Conservation (phyloP, 2,329 filamentous ascomycete species). For the Colletotrichum aenigma region DNA sequence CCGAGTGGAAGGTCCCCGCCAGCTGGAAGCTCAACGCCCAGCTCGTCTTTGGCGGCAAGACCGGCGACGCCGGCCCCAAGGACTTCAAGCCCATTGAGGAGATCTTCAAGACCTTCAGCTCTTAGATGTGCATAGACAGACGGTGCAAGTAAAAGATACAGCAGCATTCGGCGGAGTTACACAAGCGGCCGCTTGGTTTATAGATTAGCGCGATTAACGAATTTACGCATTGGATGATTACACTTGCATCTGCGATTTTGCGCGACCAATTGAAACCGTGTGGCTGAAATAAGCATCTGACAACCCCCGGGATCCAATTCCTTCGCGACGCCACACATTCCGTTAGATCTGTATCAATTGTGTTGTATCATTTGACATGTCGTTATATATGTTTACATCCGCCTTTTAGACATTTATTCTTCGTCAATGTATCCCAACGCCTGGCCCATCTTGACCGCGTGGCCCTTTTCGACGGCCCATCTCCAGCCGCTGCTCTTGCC, state of each 20-base stretch:
- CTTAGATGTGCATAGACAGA: slow-evolving; percentile 33
- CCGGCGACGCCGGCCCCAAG: slow-evolving; percentile 66
- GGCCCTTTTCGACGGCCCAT: slow-evolving; percentile 87
- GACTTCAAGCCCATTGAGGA: slow-evolving; percentile 67
- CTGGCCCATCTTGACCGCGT: slow-evolving; percentile 88
- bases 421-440: slow-evolving; percentile 77
- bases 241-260: not conserved
- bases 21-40: slow-evolving; percentile 82
- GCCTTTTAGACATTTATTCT: slow-evolving; percentile 28
- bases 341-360: not conserved
- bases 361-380: not conserved
- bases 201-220: slow-evolving; percentile 4
- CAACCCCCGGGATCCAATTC: not conserved
- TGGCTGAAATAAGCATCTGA: slow-evolving; percentile 1
- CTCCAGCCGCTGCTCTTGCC: slow-evolving; percentile 71
- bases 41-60: slow-evolving; percentile 79
- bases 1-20: slow-evolving; percentile 71
- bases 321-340: not conserved
- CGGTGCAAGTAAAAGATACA: not conserved
- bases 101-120: slow-evolving; percentile 68
- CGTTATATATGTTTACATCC: not conserved
- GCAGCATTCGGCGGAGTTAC: slow-evolving; percentile 5
- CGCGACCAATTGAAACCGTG: not conserved
- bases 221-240: slow-evolving; percentile 15
- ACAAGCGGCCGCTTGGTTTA: not conserved